Evolutionary conservation across 2,329 filamentous ascomycete species (phyloP).

Genomic region (Neophaeococcomyces aloes): DNA sequence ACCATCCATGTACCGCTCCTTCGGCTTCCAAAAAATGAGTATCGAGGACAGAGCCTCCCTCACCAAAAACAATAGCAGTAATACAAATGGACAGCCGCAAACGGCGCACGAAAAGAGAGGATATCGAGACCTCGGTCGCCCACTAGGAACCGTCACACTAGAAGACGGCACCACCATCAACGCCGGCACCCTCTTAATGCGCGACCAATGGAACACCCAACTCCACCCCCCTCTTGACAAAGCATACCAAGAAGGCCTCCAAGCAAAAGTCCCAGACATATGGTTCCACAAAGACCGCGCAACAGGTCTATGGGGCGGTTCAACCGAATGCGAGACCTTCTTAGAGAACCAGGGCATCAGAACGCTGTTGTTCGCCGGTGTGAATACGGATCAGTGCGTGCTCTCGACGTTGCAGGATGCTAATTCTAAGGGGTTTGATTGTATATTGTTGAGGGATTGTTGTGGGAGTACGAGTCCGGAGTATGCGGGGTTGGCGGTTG

Average conservation of each 20-base stretch:
- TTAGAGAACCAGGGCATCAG: slow-evolving; percentile 33
- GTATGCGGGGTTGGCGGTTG: slow-evolving; percentile 19
- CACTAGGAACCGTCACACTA: slow-evolving; percentile 34
- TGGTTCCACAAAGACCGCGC: slow-evolving; percentile 49
- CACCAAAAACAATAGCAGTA: neutral
- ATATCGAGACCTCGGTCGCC: slow-evolving; percentile 33
- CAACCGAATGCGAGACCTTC: slow-evolving; percentile 34
- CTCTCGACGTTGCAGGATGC: slow-evolving; percentile 46
- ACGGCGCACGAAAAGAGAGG: slow-evolving; percentile 16
- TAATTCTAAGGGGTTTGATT: slow-evolving; percentile 47
- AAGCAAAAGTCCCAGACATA: slow-evolving; percentile 32
- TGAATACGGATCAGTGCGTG: slow-evolving; percentile 53
- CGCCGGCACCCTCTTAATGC: slow-evolving; percentile 36
- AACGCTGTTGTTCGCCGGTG: slow-evolving; percentile 48
- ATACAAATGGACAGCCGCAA: neutral
- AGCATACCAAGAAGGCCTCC: slow-evolving; percentile 26
- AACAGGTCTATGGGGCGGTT: slow-evolving; percentile 44
- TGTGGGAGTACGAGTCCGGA: slow-evolving; percentile 36
- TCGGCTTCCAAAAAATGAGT: slow-evolving; percentile 33
- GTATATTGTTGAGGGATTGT: slow-evolving; percentile 45
- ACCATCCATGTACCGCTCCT: slow-evolving; percentile 39
- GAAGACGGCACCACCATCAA: slow-evolving; percentile 19
- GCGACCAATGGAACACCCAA: slow-evolving; percentile 47
- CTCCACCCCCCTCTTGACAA: slow-evolving; percentile 39
- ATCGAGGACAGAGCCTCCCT: slow-evolving; percentile 12